Percentiles rank a stretch among this genome's conserved stretches.
Conservation (phyloP, 176 grass and related monocot species). For the Hordeum marinum region DNA sequence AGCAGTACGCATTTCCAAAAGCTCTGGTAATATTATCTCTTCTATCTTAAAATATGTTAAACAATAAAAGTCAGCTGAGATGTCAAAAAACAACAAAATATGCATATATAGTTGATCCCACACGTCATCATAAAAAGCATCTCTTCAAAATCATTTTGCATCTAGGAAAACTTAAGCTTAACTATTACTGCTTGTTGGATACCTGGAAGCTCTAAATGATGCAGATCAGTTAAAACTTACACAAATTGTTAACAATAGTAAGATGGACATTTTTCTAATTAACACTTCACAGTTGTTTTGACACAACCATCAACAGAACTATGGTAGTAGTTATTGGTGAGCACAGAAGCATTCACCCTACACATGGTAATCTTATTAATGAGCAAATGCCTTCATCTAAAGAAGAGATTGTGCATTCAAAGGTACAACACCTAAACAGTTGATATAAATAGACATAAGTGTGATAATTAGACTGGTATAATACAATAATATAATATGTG, state of each 20-base stretch:
- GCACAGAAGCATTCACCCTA: neutral
- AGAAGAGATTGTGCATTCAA: constrained; percentile 1
- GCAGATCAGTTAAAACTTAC: neutral
- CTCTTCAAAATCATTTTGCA: neutral
- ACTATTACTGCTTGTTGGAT: neutral
- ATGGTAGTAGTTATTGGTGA: neutral
- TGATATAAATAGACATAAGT: neutral
- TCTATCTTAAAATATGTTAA: constrained; percentile 59
- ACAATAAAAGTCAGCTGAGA: constrained; percentile 21
- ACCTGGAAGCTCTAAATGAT: neutral
- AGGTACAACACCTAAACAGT: neutral
- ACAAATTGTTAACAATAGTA: neutral
- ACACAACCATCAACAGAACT: constrained; percentile 3
- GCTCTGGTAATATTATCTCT: constrained; percentile 95
- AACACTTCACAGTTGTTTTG: neutral
- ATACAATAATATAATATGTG: neutral
- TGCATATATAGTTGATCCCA: neutral
- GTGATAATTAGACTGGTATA: neutral
- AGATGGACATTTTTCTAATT: neutral
- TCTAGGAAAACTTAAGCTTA: neutral
- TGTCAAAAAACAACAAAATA: constrained; percentile 2
- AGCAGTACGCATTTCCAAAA: constrained; percentile 90
- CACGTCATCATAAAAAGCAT: neutral
- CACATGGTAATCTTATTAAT: neutral
- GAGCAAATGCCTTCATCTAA: neutral